Evolutionary conservation across 2,329 filamentous ascomycete species (phyloP).

Genomic region (Zelopaecilomyces penicillatus): DNA sequence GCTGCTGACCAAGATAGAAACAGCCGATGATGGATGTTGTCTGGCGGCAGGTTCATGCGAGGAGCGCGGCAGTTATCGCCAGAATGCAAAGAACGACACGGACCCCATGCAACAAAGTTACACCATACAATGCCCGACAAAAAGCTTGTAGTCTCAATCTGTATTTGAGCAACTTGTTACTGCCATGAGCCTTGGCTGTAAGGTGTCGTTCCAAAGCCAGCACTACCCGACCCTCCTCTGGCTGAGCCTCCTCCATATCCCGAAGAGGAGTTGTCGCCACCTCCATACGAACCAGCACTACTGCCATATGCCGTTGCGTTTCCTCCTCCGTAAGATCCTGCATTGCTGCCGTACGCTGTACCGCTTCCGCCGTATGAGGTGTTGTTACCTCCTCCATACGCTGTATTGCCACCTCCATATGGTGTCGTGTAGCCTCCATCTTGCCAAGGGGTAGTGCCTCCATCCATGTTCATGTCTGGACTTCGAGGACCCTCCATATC

Average conservation of each 20-base stretch:
- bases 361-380: conserved; percentile 59
- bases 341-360: conserved; percentile 55
- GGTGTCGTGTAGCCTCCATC: conserved; percentile 63
- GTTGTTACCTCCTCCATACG: conserved; percentile 57
- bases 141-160: too few species aligned
- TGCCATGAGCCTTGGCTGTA: conserved; percentile 45
- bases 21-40: too few species aligned
- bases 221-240: conserved; percentile 3
- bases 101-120: too few species aligned
- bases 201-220: conserved; percentile 23
- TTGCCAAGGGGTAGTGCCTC: conserved; percentile 45
- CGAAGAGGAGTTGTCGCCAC: conserved; percentile 4
- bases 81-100: too few species aligned
- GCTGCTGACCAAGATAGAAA: too few species aligned
- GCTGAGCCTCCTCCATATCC: conserved; percentile 4
- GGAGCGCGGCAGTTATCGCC: too few species aligned
- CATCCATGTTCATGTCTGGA: conserved; percentile 55
- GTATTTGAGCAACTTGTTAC: conserved; percentile 13
- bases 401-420: conserved; percentile 51
- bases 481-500: conserved; percentile 58
- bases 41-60: too few species aligned
- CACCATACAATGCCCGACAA: too few species aligned
- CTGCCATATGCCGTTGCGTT: conserved; percentile 59
- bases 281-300: conserved; percentile 20
- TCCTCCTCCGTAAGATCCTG: conserved; percentile 43